Conservation (phyloP, 2,329 filamentous ascomycete genomes). For the Plectosphaerella plurivora region DNA sequence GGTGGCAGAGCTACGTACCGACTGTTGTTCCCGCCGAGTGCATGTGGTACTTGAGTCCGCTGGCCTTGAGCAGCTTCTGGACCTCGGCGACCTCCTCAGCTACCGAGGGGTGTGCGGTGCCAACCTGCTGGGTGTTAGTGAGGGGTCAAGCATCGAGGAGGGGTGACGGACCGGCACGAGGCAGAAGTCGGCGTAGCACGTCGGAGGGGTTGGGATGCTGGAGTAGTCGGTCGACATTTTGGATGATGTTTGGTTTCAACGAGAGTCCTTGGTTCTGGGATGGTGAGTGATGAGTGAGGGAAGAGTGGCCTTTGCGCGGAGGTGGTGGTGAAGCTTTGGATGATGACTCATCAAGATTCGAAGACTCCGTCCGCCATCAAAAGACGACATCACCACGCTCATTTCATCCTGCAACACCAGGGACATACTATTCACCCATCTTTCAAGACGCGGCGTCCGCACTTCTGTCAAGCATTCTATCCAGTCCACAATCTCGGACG, state of each 20-base stretch:
- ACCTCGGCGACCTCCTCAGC: slow-evolving; percentile 84
- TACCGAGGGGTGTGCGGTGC: slow-evolving; percentile 71
- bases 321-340: too few relatives aligned
- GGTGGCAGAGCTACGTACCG: slow-evolving; percentile 49
- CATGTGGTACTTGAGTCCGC: slow-evolving; percentile 80
- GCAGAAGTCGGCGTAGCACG: slow-evolving; percentile 87
- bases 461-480: too few relatives aligned
- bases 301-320: too few relatives aligned
- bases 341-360: too few relatives aligned
- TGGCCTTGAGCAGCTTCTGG: slow-evolving; percentile 76
- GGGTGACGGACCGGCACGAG: slow-evolving; percentile 65
- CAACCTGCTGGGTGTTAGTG: slow-evolving; percentile 50
- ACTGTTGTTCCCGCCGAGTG: slow-evolving; percentile 92
- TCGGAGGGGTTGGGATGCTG: slow-evolving; percentile 58
- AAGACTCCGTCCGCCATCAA: too few relatives aligned
- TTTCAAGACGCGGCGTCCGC: too few relatives aligned
- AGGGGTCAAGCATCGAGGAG: not conserved
- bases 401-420: too few relatives aligned
- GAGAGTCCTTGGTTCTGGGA: not conserved
- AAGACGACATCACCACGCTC: too few relatives aligned
- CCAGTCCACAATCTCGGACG: too few relatives aligned
- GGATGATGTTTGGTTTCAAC: not conserved
- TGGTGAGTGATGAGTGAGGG: not conserved
- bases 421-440: too few relatives aligned
- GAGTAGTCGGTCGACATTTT: slow-evolving; percentile 36